Evolutionary conservation across 2,329 filamentous ascomycete species (phyloP), one percentile per base, ranked within the genome.

Genomic region (Domatiomyces catenatus): DNA sequence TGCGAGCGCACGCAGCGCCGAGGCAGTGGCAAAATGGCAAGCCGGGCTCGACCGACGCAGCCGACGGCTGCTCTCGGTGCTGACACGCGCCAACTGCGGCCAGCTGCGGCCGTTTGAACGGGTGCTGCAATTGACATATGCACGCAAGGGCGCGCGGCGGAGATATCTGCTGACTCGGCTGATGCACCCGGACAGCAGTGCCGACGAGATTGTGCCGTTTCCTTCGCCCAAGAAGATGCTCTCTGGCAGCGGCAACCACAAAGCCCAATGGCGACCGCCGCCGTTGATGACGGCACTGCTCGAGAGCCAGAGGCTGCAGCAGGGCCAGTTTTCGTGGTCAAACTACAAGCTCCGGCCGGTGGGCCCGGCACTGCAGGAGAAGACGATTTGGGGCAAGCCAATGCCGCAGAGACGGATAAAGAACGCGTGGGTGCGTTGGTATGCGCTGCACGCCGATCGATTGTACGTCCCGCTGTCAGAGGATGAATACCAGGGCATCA

Each of bases 21-120:
- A 26, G 8, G 26, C 7, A 17, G 17, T 32, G 8, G 61, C 24
- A 60, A 52, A 36, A 56, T 19, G 18, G 47, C 36, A 51, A 46
- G 49, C 49, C 8, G 43, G 45, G 18, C 52, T 58, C 28, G 50
- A 59, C 26, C 52, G 52, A 24, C 49, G 49, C 17, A 54, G 44
- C 1, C 54, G 70, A 26, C 67, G 72, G 36, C 64, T 64, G 5
- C 62, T 78, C 6, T 69, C 68, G 1, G 55, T 69, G 28, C 62
- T 79, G 17, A 58, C 57, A 42, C 69, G 73, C 46, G 79, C 77
- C 18, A 81, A 80, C 57, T 65, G 73, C 52, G 79, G 78, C 53
- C 74, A 79, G 48, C 56, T 64, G 12, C 62, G 63, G 12, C 68
- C 71, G 12, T 62, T 82, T 17, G 65, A 73, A 44, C 75, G 71